phyloP scores from a whole-genome alignment of 352 stramenopile species.

The Phytophthora pinifolia region DNA sequence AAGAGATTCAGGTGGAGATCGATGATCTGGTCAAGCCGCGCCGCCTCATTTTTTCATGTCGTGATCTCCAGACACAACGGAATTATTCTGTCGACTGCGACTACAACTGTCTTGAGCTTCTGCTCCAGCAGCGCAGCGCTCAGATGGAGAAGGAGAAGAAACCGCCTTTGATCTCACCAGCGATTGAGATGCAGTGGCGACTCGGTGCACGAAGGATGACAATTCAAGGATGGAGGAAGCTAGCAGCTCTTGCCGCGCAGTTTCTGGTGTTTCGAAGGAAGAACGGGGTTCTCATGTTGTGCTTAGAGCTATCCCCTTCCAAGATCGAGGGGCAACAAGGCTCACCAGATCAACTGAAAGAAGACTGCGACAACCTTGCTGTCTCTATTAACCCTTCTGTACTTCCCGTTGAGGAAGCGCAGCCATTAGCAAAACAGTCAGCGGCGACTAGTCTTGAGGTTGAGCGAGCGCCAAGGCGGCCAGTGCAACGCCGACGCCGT shows the following conservation, averaged over 20 bases:
- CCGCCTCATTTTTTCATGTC: slow-evolving; percentile 54
- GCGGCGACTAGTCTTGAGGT: background rate
- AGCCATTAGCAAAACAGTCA: background rate
- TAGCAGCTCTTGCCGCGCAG: slow-evolving; percentile 21
- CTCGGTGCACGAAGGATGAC: background rate
- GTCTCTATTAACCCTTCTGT: too few relatives aligned
- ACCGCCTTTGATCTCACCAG: background rate
- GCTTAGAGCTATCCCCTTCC: slow-evolving; percentile 4
- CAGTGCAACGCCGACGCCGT: background rate
- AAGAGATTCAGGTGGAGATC: slow-evolving; percentile 45
- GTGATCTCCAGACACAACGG: slow-evolving; percentile 46
- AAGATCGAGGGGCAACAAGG: background rate
- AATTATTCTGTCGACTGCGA: slow-evolving; percentile 52
- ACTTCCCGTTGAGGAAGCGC: too few relatives aligned
- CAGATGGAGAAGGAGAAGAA: background rate
- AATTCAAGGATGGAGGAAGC: slow-evolving; percentile 31
- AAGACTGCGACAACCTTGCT: too few relatives aligned
- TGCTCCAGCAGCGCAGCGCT: slow-evolving; percentile 8
- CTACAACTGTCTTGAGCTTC: slow-evolving; percentile 30
- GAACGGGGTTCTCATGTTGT: slow-evolving; percentile 31
- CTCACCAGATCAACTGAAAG: too few relatives aligned
- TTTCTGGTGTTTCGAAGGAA: slow-evolving; percentile 38
- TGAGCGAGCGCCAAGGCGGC: background rate
- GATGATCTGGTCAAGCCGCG: slow-evolving; percentile 40
- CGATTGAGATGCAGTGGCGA: slow-evolving; percentile 11